Percentiles rank a stretch among this genome's conserved stretches.
Evolutionary conservation across 2,329 filamentous ascomycete species (phyloP).

Genomic region (Malbranchea cinnamomea): DNA sequence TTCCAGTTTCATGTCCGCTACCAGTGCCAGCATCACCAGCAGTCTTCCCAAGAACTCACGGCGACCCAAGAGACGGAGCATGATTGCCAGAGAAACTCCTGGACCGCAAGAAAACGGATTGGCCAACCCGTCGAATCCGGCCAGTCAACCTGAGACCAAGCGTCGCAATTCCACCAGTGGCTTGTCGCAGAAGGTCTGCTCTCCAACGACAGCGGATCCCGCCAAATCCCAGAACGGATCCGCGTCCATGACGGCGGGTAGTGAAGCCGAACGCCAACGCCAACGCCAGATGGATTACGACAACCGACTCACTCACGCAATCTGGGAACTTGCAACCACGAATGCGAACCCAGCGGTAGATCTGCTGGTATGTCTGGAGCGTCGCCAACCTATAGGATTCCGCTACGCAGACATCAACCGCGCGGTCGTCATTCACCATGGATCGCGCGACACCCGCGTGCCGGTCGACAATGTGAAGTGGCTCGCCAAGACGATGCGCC

Average conservation of each 20-base stretch:
- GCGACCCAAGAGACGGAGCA: slow-evolving; percentile 23
- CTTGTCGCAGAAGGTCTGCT: slow-evolving; percentile 8
- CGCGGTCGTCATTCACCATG: slow-evolving; percentile 86
- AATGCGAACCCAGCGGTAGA: slow-evolving; percentile 91
- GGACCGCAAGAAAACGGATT: slow-evolving; percentile 6
- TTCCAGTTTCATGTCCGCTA: slow-evolving; percentile 85
- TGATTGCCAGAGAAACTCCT: slow-evolving; percentile 14
- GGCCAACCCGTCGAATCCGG: slow-evolving; percentile 12
- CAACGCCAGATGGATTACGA: slow-evolving; percentile 48
- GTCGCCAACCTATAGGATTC: slow-evolving; percentile 83
- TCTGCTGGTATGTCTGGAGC: slow-evolving; percentile 79
- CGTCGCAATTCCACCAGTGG: slow-evolving; percentile 12
- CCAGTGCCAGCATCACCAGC: slow-evolving; percentile 69
- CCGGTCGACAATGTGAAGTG: slow-evolving; percentile 91
- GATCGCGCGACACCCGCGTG: slow-evolving; percentile 75
- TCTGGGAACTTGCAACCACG: slow-evolving; percentile 84
- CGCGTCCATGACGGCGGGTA: slow-evolving; percentile 37
- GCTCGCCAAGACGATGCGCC: slow-evolving; percentile 85
- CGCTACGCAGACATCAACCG: slow-evolving; percentile 91
- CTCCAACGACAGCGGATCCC: slow-evolving; percentile 6
- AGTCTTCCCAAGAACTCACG: slow-evolving; percentile 54
- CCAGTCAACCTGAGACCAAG: slow-evolving; percentile 10
- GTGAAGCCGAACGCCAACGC: slow-evolving; percentile 36
- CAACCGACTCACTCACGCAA: slow-evolving; percentile 71
- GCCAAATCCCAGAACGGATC: slow-evolving; percentile 13